Evolutionary conservation across 345 rosid species (phyloP), one percentile per base, ranked within the genome.

Genomic region (Abelmoschus esculentus): DNA sequence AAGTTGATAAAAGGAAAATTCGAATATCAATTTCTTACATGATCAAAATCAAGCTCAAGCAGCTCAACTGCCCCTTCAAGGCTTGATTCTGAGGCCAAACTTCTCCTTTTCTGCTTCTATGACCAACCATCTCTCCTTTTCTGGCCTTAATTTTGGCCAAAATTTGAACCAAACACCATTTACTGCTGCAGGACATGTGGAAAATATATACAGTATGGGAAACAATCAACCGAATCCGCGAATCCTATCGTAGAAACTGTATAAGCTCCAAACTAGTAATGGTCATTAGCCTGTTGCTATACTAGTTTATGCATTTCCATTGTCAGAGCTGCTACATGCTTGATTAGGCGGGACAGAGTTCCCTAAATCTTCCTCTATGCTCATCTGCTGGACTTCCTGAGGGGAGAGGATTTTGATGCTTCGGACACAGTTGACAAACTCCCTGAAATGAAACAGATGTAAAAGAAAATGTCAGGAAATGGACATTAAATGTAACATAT

Each of bases 341-440:
- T 85, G 92, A 76, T 80, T 86, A 7, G 82, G 83, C 69, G 80
- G 84, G 64, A 77, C 76, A 32, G 79, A 61, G 67, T 79, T 87
- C 44, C 86, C 86, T 18, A 85, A 80, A 68, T 84, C 91, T 67
- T 86, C 96, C 77, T 83, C 90, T 81, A 85, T 64, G 72, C 91
- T 86, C 95, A 86, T 86, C 73, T 89, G 91, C 72, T 83, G 88
- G n/a, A 85, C 96, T 80, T 89, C 96, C 57, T 84, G 92, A 32
- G 90, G 96, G 6, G 90, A 85, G 10, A 89, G 68, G 75, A 89
- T 89, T 84, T 85, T 89, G 72, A 87, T 85, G 79, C 74, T 80
- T 18, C 87, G 79, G 26, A 89, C 86, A 70, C 92, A 89, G 73
- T 72, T 84, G 70, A 87, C 92, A 73, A 89, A 89, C 79, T 87